phyloP scores from a whole-genome alignment of 2,329 filamentous ascomycete species.

The Cercospora berteroae region DNA sequence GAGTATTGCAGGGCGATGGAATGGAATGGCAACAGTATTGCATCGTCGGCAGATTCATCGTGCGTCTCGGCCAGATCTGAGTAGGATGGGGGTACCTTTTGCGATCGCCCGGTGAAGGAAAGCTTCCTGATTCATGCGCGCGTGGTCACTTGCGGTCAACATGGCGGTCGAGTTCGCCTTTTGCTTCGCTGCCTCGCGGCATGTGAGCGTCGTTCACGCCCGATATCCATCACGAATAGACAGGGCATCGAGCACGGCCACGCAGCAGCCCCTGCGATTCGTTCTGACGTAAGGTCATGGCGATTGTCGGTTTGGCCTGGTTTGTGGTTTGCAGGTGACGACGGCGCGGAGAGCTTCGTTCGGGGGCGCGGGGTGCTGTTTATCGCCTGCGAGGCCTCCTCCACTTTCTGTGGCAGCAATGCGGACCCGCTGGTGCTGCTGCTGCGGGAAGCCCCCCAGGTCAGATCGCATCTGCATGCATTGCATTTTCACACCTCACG shows the following conservation, averaged over 20 bases:
- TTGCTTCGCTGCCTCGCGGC: background rate
- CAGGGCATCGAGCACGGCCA: background rate
- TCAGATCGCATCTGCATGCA: conserved; percentile 3
- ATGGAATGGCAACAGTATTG: background rate
- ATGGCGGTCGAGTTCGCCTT: background rate
- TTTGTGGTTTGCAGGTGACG: background rate
- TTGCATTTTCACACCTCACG: background rate
- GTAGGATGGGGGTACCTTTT: background rate
- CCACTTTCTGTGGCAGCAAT: background rate
- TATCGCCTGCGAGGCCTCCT: background rate
- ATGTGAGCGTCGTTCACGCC: background rate
- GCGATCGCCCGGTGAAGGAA: background rate
- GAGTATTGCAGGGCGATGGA: background rate
- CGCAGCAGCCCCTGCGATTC: background rate
- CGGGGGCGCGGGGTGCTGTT: background rate
- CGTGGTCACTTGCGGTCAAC: background rate
- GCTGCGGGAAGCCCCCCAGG: background rate
- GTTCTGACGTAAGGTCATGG: background rate
- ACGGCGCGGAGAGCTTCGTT: background rate
- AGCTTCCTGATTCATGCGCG: conserved; percentile 1
- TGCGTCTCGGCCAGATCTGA: background rate
- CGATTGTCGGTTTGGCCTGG: background rate
- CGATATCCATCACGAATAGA: background rate
- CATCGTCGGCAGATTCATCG: background rate
- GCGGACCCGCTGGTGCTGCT: background rate